phyloP scores from a whole-genome alignment of 768 basidiomycete genomes.

The Royoungia palumana region DNA sequence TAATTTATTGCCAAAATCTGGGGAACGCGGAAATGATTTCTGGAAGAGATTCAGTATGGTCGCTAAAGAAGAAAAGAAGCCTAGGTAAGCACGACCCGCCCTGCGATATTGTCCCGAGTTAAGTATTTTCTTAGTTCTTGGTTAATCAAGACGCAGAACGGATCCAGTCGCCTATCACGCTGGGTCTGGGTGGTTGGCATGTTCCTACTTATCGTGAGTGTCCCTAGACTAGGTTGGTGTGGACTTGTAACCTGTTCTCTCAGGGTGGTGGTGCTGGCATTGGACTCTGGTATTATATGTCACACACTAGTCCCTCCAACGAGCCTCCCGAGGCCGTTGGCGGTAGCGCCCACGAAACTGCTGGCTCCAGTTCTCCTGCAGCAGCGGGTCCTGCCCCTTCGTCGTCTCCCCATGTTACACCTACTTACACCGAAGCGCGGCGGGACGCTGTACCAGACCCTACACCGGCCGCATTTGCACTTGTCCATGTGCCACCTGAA shows the following conservation, averaged over 20 bases:
- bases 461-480: constrained; percentile 11
- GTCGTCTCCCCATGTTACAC: constrained; percentile 46
- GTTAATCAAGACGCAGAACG: constrained; percentile 61
- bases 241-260: neutral
- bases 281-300: constrained; percentile 56
- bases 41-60: constrained; percentile 87
- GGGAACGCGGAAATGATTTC: constrained; percentile 78
- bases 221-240: neutral
- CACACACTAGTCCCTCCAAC: constrained; percentile 48
- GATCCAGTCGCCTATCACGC: constrained; percentile 49
- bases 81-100: constrained; percentile 32
- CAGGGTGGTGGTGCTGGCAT: constrained; percentile 54
- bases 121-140: constrained; percentile 45
- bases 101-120: neutral
- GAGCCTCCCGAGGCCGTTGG: constrained; percentile 60
- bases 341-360: constrained; percentile 51
- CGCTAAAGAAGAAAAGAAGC: constrained; percentile 64
- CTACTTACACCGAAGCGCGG: constrained; percentile 57
- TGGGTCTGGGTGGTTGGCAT: constrained; percentile 74
- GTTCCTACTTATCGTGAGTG: constrained; percentile 50
- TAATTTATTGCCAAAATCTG: constrained; percentile 60
- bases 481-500: constrained; percentile 7
- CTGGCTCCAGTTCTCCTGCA: constrained; percentile 17
- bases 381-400: constrained; percentile 13
- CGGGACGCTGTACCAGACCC: constrained; percentile 27